A percentile compares a stretch with the other conserved stretches of the same genome.
Conservation (phyloP, 2,329 filamentous ascomycete species). For the Myrmaecium sp. region DNA sequence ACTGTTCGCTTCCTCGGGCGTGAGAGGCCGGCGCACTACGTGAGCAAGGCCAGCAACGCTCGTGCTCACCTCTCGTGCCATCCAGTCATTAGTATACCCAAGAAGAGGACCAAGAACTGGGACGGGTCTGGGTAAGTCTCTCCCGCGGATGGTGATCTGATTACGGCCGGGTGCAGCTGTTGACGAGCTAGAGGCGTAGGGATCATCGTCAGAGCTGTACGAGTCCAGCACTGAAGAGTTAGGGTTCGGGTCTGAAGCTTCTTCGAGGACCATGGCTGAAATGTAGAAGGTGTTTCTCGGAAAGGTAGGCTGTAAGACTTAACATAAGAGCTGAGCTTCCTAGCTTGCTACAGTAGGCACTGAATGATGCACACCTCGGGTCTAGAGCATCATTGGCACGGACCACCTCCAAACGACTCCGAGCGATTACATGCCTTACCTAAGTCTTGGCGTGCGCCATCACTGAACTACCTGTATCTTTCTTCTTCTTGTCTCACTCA, state of each 20-base stretch:
- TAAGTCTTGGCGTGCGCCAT: no score
- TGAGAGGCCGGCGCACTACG: conserved; percentile 20
- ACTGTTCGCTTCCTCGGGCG: conserved; percentile 25
- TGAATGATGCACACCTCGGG: no score
- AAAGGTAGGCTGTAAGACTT: no score
- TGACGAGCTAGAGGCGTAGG: conserved; percentile 14
- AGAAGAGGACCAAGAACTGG: conserved; percentile 16
- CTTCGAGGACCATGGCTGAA: conserved; percentile 28
- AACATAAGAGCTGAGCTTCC: no score
- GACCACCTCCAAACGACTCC: no score
- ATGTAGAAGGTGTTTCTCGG: no score
- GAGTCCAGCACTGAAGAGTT: conserved; percentile 15
- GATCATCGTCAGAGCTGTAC: conserved; percentile 20
- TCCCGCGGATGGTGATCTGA: conserved; percentile 18
- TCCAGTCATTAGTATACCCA: conserved; percentile 12
- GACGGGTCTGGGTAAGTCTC: conserved; percentile 19
- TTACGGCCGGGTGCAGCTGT: conserved; percentile 1
- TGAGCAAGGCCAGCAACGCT: conserved; percentile 11
- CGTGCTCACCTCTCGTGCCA: conserved; percentile 15
- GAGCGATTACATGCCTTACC: no score
- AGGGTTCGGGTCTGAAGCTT: conserved; percentile 14
- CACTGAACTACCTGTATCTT: no score
- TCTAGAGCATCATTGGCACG: no score
- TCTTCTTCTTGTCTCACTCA: no score
- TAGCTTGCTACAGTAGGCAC: no score